A percentile compares a stretch with the other conserved stretches of the same genome.
Conservation (phyloP, 2,329 filamentous ascomycete genomes). For the Phyllosticta citribraziliensis region DNA sequence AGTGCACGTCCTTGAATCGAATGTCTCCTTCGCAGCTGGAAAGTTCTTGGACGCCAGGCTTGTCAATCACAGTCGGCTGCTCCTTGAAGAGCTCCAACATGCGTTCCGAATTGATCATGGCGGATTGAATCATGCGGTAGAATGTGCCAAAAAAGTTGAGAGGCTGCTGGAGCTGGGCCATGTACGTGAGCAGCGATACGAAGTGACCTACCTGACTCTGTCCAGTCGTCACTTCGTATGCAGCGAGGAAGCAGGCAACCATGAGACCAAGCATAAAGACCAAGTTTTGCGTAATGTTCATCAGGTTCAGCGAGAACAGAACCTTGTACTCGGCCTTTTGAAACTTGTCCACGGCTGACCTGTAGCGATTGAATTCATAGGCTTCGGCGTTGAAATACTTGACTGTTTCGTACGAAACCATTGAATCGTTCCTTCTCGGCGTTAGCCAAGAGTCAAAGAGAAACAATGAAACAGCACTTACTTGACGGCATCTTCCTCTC, state of each 20-base stretch:
- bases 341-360: slow-evolving; percentile 45
- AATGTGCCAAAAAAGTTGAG: slow-evolving; percentile 80
- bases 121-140: slow-evolving; percentile 89
- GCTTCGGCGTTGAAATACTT: slow-evolving; percentile 55
- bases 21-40: slow-evolving; percentile 68
- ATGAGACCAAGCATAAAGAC: slow-evolving; percentile 56
- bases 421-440: slow-evolving; percentile 67
- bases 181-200: slow-evolving; percentile 62
- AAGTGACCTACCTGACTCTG: slow-evolving; percentile 56
- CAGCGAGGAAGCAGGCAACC: slow-evolving; percentile 59
- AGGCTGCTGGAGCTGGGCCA: slow-evolving; percentile 61
- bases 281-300: slow-evolving; percentile 54
- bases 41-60: slow-evolving; percentile 53
- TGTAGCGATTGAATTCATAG: slow-evolving; percentile 50
- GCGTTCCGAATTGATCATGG: slow-evolving; percentile 94
- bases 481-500: slow-evolving; percentile 95
- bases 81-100: slow-evolving; percentile 96
- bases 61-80: slow-evolving; percentile 80
- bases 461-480: slow-evolving; percentile 27
- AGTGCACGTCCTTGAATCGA: slow-evolving; percentile 78
- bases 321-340: slow-evolving; percentile 50
- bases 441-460: slow-evolving; percentile 16
- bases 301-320: slow-evolving; percentile 45
- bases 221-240: slow-evolving; percentile 57
- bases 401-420: slow-evolving; percentile 88